phyloP scores from a whole-genome alignment of 139 green algal genomes.

The Gonium pectorale region DNA sequence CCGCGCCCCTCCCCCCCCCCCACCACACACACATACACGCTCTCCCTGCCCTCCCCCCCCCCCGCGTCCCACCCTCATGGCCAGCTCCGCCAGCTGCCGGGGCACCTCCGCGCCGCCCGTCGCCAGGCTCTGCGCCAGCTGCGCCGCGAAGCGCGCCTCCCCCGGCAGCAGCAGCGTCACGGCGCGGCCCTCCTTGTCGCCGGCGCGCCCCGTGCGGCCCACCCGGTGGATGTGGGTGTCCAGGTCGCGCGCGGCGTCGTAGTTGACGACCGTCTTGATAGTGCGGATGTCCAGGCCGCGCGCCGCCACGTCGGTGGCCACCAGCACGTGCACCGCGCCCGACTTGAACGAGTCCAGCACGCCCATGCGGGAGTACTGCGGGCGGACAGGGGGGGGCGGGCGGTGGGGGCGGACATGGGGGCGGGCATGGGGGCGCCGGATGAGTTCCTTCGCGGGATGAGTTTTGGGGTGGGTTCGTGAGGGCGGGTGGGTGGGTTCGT shows the following conservation, averaged over 20 bases:
- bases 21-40: background rate
- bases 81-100: constrained; percentile 72
- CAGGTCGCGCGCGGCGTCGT: constrained; percentile 85
- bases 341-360: constrained; percentile 86
- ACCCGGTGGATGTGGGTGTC: constrained; percentile 90
- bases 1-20: too few relatives aligned
- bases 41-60: background rate
- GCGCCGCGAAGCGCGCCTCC: constrained; percentile 77
- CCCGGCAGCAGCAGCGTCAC: constrained; percentile 84
- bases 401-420: constrained; percentile 50
- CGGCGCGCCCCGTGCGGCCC: constrained; percentile 93
- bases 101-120: constrained; percentile 84
- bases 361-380: constrained; percentile 81
- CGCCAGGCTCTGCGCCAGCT: constrained; percentile 79
- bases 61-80: constrained; percentile 62
- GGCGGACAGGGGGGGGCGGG: background rate
- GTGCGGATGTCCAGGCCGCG: constrained; percentile 96
- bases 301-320: constrained; percentile 97
- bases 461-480: too few relatives aligned
- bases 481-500: too few relatives aligned
- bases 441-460: too few relatives aligned
- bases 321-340: constrained; percentile 90
- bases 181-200: constrained; percentile 92
- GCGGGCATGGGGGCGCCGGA: constrained; percentile 76
- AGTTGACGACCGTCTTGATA: constrained; percentile 92